Percentiles rank a stretch among this genome's conserved stretches.
phyloP scores from a whole-genome alignment of 306 rosid species.

The Calophaca sinica region DNA sequence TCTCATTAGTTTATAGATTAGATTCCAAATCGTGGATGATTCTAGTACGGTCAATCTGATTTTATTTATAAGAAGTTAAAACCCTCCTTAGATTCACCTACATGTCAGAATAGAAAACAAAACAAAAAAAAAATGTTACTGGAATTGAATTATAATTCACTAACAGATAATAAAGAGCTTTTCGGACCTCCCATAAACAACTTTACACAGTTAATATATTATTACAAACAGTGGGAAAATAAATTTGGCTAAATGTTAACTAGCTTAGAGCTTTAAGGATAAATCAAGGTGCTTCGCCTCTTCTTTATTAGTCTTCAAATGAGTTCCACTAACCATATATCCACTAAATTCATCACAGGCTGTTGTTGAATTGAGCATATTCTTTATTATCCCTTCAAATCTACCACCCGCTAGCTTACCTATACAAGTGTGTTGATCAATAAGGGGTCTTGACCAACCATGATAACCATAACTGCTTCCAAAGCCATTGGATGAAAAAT shows the following conservation, averaged over 20 bases:
- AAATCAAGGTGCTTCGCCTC: conserved; percentile 64
- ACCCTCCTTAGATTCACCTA: no score
- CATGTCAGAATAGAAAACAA: no score
- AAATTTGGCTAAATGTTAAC: conserved; percentile 43
- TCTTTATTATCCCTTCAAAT: conserved; percentile 49
- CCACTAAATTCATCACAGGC: no score
- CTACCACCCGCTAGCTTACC: conserved; percentile 59
- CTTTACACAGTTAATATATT: conserved; percentile 45
- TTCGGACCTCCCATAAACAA: no score
- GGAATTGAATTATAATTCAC: background rate
- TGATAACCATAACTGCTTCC: conserved; percentile 41
- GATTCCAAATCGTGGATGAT: no score
- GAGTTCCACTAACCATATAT: conserved; percentile 27
- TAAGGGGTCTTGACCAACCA: conserved; percentile 49
- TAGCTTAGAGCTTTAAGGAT: no score
- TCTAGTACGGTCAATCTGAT: no score
- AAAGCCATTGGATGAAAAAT: conserved; percentile 38
- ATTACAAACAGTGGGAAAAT: conserved; percentile 38
- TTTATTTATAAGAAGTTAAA: no score
- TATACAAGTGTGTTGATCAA: conserved; percentile 57
- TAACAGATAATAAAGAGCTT: background rate
- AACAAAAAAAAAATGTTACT: background rate
- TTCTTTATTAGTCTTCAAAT: conserved; percentile 53
- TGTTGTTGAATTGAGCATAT: conserved; percentile 28
- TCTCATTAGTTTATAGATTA: no score